phyloP scores from a whole-genome alignment of 1,139 yeast species.

The Debaryomyces singareniensis region DNA sequence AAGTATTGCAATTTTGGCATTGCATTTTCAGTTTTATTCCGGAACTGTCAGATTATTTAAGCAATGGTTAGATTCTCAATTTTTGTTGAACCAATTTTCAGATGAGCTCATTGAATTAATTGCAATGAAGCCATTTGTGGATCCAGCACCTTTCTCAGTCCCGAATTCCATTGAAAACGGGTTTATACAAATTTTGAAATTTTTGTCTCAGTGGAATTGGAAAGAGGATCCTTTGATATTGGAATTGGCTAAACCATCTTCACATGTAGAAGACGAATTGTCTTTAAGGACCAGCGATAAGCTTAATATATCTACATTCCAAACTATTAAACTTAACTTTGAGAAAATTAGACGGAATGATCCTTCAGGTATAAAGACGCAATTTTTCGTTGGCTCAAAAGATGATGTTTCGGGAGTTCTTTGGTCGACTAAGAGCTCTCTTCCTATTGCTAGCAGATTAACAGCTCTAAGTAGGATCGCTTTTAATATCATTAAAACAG shows the following conservation, averaged over 20 bases:
- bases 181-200: conserved; percentile 65
- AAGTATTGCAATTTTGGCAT: conserved; percentile 62
- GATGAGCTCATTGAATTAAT: conserved; percentile 80
- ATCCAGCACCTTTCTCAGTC: conserved; percentile 72
- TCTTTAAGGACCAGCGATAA: conserved; percentile 47
- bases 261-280: conserved; percentile 11
- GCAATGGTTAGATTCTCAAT: conserved; percentile 74
- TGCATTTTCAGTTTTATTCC: conserved; percentile 68
- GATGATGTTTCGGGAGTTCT: conserved; percentile 78
- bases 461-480: conserved; percentile 86
- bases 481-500: conserved; percentile 39
- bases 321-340: conserved; percentile 59
- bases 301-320: conserved; percentile 56
- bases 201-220: conserved; percentile 90
- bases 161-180: conserved; percentile 82
- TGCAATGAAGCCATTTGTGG: conserved; percentile 80
- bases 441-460: conserved; percentile 80
- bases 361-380: conserved; percentile 75
- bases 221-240: conserved; percentile 75
- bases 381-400: conserved; percentile 75
- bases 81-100: conserved; percentile 59
- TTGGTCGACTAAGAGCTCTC: conserved; percentile 68
- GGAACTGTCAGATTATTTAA: conserved; percentile 81
- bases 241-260: conserved; percentile 49
- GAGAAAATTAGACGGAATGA: conserved; percentile 63